A percentile compares a stretch with the other conserved stretches of the same genome.
These are phyloP conservation scores for Lasiosphaeria miniovina DNA, from an alignment of 495 filamentous ascomycete species.

Conservation along the genomic window DNA sequence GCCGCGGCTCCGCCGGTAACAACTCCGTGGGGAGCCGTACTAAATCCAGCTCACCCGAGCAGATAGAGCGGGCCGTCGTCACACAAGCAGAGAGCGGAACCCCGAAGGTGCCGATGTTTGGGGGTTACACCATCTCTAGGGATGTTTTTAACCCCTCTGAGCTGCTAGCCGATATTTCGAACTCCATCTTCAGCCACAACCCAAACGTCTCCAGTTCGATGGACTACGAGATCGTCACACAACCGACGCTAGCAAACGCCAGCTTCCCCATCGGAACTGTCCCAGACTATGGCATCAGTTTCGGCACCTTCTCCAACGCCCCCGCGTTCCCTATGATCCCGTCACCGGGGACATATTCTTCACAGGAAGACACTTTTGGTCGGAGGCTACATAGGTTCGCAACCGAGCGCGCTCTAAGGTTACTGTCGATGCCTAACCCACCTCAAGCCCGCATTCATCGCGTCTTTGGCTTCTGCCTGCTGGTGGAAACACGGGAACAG, in stretches of 20 bases:
- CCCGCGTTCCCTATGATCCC: conserved; percentile 31
- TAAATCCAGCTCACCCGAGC: conserved; percentile 7
- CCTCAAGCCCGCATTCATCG: conserved; percentile 48
- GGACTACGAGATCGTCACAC: conserved; percentile 33
- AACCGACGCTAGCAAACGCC: conserved; percentile 35
- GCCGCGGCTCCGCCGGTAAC: conserved; percentile 5
- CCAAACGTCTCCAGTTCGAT: not conserved
- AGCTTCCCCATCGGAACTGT: conserved; percentile 29
- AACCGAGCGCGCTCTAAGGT: conserved; percentile 58
- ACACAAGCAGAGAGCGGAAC: not conserved
- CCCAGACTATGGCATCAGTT: conserved; percentile 17
- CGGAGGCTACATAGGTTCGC: conserved; percentile 65
- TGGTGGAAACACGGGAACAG: conserved; percentile 49
- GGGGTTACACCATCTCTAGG: conserved; percentile 28
- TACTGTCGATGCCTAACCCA: conserved; percentile 56
- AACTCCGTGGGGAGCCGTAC: not conserved
- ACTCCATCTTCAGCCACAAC: conserved; percentile 3
- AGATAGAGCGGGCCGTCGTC: not conserved
- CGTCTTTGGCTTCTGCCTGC: conserved; percentile 65
- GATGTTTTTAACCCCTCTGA: conserved; percentile 23
- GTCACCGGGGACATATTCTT: conserved; percentile 45
- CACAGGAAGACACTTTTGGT: conserved; percentile 67
- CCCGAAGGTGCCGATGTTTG: conserved; percentile 8
- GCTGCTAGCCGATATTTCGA: conserved; percentile 5
- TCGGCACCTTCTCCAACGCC: conserved; percentile 7